These are phyloP conservation scores for Lepidium aucheri DNA, from an alignment of 345 rosid genomes.

Conservation along the genomic window DNA sequence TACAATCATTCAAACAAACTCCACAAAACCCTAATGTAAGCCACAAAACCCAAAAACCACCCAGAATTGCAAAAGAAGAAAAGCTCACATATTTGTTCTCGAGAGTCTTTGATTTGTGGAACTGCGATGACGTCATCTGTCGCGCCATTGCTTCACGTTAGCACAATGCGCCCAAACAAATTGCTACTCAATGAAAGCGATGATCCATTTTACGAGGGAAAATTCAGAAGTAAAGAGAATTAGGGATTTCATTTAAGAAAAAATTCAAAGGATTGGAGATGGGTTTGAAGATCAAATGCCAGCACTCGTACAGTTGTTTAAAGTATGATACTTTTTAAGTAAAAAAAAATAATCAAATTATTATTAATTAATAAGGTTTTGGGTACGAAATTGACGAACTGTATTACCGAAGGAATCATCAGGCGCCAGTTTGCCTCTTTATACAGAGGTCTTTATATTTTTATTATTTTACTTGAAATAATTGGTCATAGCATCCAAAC, in stretches of 20 bases:
- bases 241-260: conserved; percentile 5
- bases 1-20: background rate
- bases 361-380: background rate
- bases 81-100: conserved; percentile 72
- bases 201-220: conserved; percentile 27
- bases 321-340: background rate
- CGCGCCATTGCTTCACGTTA: conserved; percentile 19
- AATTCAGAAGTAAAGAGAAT: background rate
- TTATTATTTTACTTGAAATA: background rate
- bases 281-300: background rate
- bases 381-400: background rate
- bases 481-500: no score
- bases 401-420: background rate
- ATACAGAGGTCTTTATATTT: background rate
- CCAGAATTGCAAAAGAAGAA: background rate
- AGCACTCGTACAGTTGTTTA: conserved; percentile 15
- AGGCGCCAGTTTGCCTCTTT: background rate
- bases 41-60: background rate
- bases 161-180: background rate
- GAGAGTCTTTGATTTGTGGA: conserved; percentile 79
- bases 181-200: conserved; percentile 12
- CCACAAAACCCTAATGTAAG: background rate
- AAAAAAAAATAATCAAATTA: background rate
- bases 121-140: conserved; percentile 48
- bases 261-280: conserved; percentile 7